Evolutionary conservation across 108 stramenopile genomes (phyloP).

Genomic region (Cyclotella distinguenda): DNA sequence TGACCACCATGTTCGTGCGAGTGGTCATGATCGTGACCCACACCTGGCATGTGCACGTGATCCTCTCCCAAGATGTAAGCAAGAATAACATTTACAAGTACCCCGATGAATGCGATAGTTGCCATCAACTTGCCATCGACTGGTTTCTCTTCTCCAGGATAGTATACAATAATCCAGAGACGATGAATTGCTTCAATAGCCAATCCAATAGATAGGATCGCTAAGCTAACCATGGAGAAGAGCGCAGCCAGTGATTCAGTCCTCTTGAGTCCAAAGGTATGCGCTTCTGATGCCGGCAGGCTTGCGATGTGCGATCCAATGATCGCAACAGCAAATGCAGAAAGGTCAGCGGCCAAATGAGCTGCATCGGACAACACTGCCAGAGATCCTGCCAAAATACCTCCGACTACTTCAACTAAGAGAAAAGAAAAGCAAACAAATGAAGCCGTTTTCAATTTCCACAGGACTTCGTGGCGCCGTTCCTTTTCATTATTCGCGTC

Average conservation of each 20-base stretch:
- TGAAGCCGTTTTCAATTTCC: conserved; percentile 65
- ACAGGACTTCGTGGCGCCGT: conserved; percentile 52
- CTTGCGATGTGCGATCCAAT: conserved; percentile 76
- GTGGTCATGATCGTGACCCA: conserved; percentile 41
- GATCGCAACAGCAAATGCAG: conserved; percentile 78
- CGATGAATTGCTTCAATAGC: conserved; percentile 77
- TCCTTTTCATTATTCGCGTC: conserved; percentile 21
- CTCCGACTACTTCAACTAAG: conserved; percentile 79
- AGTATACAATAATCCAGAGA: conserved; percentile 38
- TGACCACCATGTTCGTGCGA: conserved; percentile 30
- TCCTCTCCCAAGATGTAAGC: conserved; percentile 80
- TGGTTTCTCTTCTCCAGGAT: conserved; percentile 31
- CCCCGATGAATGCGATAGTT: conserved; percentile 84
- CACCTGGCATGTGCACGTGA: conserved; percentile 80
- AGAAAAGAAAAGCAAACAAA: conserved; percentile 65
- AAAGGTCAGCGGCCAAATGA: conserved; percentile 80
- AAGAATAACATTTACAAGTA: conserved; percentile 88
- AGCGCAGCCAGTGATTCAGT: conserved; percentile 93
- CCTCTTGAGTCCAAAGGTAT: conserved; percentile 89
- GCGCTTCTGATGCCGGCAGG: conserved; percentile 71
- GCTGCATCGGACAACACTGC: conserved; percentile 89
- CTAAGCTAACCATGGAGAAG: conserved; percentile 80
- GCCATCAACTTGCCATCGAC: conserved; percentile 93
- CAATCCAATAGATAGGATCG: conserved; percentile 70
- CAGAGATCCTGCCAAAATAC: conserved; percentile 67